Evolutionary conservation across 768 basidiomycete genomes (phyloP).

Genomic region (Fomitopsis serialis): DNA sequence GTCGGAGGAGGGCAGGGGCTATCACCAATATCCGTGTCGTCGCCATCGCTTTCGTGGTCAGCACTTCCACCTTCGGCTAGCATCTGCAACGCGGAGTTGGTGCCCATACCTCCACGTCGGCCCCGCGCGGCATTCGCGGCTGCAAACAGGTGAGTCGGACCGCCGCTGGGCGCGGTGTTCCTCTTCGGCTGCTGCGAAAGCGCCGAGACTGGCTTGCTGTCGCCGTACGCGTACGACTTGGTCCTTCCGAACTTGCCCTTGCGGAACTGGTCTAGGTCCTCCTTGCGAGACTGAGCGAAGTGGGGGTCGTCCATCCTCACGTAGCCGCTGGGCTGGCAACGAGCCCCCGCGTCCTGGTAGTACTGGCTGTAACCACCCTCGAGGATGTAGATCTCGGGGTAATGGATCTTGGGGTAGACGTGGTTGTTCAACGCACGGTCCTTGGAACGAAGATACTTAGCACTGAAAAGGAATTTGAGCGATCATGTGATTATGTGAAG

Average conservation of each 20-base stretch:
- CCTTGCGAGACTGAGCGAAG: constrained; percentile 72
- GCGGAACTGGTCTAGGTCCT: constrained; percentile 90
- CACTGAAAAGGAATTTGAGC: constrained; percentile 41
- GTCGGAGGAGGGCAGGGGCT: constrained; percentile 84
- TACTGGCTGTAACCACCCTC: constrained; percentile 95
- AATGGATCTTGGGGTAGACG: constrained; percentile 87
- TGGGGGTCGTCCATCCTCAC: constrained; percentile 94
- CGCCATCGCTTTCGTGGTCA: constrained; percentile 62
- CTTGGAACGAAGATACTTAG: constrained; percentile 86
- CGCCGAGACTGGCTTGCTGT: constrained; percentile 42
- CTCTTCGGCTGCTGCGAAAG: constrained; percentile 48
- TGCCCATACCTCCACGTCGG: constrained; percentile 43
- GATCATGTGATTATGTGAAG: not conserved
- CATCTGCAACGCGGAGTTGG: constrained; percentile 41
- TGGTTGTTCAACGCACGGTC: constrained; percentile 88
- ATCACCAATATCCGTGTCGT: constrained; percentile 74
- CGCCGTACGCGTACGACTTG: constrained; percentile 92
- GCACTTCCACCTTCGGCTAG: constrained; percentile 64
- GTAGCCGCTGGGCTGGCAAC: constrained; percentile 80
- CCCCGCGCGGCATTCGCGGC: constrained; percentile 65
- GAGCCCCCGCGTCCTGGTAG: constrained; percentile 59
- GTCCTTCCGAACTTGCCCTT: constrained; percentile 84
- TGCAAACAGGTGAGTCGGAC: constrained; percentile 49
- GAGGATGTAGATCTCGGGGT: constrained; percentile 94
- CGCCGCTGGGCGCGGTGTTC: constrained; percentile 50